A percentile compares a stretch with the other conserved stretches of the same genome.
Conservation (phyloP, 306 rosid species). For the Cyclanthera cordifolia region DNA sequence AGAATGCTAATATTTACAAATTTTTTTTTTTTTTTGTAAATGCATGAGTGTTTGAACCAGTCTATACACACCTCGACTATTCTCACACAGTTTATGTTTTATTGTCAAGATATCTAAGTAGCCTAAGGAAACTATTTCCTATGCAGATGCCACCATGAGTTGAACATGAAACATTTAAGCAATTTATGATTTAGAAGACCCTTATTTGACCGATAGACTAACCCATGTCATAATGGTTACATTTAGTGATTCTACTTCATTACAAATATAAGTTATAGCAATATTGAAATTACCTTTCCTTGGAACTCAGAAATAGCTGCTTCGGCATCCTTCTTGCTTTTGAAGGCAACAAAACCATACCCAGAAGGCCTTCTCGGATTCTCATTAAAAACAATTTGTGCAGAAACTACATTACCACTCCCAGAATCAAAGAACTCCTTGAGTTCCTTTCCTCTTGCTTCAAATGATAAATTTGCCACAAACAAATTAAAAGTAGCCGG, state of each 20-base stretch:
- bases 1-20: background rate
- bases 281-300: slow-evolving; percentile 52
- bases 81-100: too few species aligned
- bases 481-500: slow-evolving; percentile 63
- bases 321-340: slow-evolving; percentile 64
- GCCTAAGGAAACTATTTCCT: too few species aligned
- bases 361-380: slow-evolving; percentile 71
- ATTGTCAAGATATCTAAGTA: too few species aligned
- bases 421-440: slow-evolving; percentile 56
- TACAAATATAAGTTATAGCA: too few species aligned
- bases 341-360: slow-evolving; percentile 85
- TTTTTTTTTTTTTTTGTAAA: too few species aligned
- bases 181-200: too few species aligned
- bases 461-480: slow-evolving; percentile 66
- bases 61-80: too few species aligned
- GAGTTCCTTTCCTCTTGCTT: slow-evolving; percentile 64
- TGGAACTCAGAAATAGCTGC: slow-evolving; percentile 57
- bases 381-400: slow-evolving; percentile 47
- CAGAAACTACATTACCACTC: slow-evolving; percentile 42
- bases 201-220: too few species aligned
- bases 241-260: background rate
- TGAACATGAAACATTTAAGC: too few species aligned
- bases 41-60: too few species aligned
- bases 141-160: too few species aligned
- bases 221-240: too few species aligned